phyloP scores from a whole-genome alignment of 2,329 filamentous ascomycete genomes.

The Aspergillus caelatus region DNA sequence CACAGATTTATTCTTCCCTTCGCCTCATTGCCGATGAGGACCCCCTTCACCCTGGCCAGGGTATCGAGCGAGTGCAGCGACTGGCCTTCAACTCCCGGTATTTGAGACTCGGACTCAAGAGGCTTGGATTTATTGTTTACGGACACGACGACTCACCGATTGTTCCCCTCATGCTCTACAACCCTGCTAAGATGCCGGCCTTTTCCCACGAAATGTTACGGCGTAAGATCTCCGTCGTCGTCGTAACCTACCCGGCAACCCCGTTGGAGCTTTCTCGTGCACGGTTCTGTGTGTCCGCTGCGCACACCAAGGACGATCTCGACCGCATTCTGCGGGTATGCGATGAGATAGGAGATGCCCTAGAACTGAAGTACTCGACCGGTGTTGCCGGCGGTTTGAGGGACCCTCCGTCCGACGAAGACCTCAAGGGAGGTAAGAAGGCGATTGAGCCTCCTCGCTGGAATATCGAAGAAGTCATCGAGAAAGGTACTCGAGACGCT shows the following conservation, averaged over 20 bases:
- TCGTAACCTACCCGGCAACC: conserved; percentile 93
- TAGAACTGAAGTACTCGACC: conserved; percentile 91
- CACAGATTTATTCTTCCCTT: conserved; percentile 83
- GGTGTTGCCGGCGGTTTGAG: conserved; percentile 84
- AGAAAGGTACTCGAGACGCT: conserved; percentile 69
- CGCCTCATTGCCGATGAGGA: conserved; percentile 80
- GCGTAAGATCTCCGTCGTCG: conserved; percentile 92
- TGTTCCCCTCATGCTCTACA: conserved; percentile 87
- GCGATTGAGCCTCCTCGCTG: conserved; percentile 70
- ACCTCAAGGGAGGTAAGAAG: conserved; percentile 42
- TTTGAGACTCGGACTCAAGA: conserved; percentile 88
- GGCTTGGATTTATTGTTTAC: conserved; percentile 89
- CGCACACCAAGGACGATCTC: conserved; percentile 95
- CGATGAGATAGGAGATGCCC: conserved; percentile 82
- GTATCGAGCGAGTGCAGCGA: conserved; percentile 87
- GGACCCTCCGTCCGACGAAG: conserved; percentile 56
- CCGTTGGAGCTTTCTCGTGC: conserved; percentile 89
- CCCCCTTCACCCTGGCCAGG: conserved; percentile 73
- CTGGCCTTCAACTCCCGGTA: conserved; percentile 97
- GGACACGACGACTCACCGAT: conserved; percentile 96
- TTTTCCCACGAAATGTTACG: conserved; percentile 97
- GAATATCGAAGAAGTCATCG: conserved; percentile 73
- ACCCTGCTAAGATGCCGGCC: conserved; percentile 93
- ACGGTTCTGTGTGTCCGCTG: conserved; percentile 88
- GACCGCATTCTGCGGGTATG: conserved; percentile 86